Conservation (phyloP, 768 basidiomycete species). For the Suillus subalutaceus region DNA sequence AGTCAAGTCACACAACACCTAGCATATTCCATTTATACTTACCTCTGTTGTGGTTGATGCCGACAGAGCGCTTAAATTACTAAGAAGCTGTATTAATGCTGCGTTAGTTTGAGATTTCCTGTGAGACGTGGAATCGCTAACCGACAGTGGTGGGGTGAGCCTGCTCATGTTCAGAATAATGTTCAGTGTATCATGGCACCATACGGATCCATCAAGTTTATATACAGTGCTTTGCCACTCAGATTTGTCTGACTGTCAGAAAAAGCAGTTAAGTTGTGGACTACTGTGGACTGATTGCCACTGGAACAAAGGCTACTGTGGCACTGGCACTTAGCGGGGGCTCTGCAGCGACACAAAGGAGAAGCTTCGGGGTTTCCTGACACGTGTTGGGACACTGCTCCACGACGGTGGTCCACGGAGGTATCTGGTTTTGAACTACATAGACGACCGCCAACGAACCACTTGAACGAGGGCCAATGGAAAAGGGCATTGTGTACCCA, state of each 20-base stretch:
- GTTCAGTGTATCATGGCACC: not conserved
- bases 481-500: not conserved
- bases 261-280: constrained; percentile 26
- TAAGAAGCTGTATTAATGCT: constrained; percentile 24
- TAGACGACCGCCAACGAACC: not conserved
- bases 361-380: not conserved
- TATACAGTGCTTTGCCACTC: constrained; percentile 31
- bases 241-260: constrained; percentile 17
- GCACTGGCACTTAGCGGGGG: not conserved
- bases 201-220: constrained; percentile 13
- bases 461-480: not conserved
- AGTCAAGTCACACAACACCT: not conserved
- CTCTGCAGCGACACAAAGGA: constrained; percentile 1
- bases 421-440: not conserved
- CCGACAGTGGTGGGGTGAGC: constrained; percentile 34
- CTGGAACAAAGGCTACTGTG: constrained; percentile 12
- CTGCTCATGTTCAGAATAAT: constrained; percentile 27
- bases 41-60: constrained; percentile 22
- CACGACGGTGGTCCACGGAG: not conserved
- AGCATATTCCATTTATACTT: constrained; percentile 8
- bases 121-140: constrained; percentile 17
- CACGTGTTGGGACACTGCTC: not conserved
- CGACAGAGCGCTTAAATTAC: constrained; percentile 25
- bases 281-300: constrained; percentile 12
- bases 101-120: not conserved